Evolutionary conservation across 2,329 filamentous ascomycete genomes (phyloP).

Genomic region (Verticillium zaregamsianum): DNA sequence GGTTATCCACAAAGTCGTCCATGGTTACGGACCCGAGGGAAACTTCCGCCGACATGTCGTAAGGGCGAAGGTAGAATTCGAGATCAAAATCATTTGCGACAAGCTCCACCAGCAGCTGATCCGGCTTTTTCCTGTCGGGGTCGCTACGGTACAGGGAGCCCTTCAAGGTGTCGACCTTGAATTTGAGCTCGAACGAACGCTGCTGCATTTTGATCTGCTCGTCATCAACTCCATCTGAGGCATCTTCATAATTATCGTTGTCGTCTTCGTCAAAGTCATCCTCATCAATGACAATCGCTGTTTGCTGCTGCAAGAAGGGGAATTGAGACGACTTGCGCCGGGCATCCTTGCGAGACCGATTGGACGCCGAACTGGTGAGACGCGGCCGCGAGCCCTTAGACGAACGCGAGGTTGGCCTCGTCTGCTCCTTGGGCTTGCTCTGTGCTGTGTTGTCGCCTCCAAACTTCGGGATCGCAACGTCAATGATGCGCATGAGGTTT

Average conservation of each 20-base stretch:
- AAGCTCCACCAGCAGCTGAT: slow-evolving; percentile 82
- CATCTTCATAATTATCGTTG: slow-evolving; percentile 62
- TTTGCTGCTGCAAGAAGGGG: slow-evolving; percentile 65
- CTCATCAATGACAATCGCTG: slow-evolving; percentile 75
- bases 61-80: slow-evolving; percentile 81
- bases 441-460: slow-evolving; percentile 32
- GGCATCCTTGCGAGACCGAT: slow-evolving; percentile 41
- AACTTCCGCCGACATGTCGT: slow-evolving; percentile 91
- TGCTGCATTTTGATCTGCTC: slow-evolving; percentile 73
- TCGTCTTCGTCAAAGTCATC: slow-evolving; percentile 62
- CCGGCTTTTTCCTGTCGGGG: slow-evolving; percentile 67
- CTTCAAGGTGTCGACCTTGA: slow-evolving; percentile 89
- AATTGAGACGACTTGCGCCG: slow-evolving; percentile 67
- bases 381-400: slow-evolving; percentile 33
- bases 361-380: slow-evolving; percentile 41
- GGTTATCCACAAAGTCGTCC: slow-evolving; percentile 91
- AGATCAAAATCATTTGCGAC: slow-evolving; percentile 86
- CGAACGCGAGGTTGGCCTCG: slow-evolving; percentile 10
- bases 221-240: slow-evolving; percentile 50
- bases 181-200: slow-evolving; percentile 92
- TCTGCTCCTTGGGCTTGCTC: slow-evolving; percentile 16
- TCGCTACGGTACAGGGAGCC: slow-evolving; percentile 89
- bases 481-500: slow-evolving; percentile 90
- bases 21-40: slow-evolving; percentile 81
- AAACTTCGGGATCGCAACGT: slow-evolving; percentile 89